Evolutionary conservation across 768 basidiomycete genomes (phyloP).

Genomic region (Scleroderma bovista): DNA sequence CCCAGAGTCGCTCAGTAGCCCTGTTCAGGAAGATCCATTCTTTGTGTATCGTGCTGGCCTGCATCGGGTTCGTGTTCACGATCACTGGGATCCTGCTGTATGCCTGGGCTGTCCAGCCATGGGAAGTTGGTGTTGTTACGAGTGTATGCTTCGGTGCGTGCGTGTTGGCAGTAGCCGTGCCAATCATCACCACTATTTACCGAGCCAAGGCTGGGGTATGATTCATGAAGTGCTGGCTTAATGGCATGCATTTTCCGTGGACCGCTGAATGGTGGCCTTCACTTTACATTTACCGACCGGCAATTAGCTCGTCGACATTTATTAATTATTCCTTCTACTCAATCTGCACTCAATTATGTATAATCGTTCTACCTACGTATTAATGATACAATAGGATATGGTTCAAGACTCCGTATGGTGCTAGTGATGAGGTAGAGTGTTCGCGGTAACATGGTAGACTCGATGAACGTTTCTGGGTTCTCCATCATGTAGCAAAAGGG

Average conservation of each 20-base stretch:
- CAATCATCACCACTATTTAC: neutral
- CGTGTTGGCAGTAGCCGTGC: slow-evolving; percentile 15
- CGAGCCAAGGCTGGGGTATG: neutral
- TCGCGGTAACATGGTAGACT: too few relatives aligned
- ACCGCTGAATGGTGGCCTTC: too few relatives aligned
- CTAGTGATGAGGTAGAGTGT: too few relatives aligned
- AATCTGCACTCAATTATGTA: too few relatives aligned
- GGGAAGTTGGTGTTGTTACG: slow-evolving; percentile 40
- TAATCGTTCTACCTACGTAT: too few relatives aligned
- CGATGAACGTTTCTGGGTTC: too few relatives aligned
- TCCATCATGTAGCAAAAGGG: too few relatives aligned
- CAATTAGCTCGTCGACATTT: too few relatives aligned
- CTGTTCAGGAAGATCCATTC: slow-evolving; percentile 46
- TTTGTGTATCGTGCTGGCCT: slow-evolving; percentile 43
- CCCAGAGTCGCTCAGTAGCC: slow-evolving; percentile 33
- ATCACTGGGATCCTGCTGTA: slow-evolving; percentile 46
- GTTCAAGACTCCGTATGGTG: too few relatives aligned
- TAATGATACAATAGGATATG: too few relatives aligned
- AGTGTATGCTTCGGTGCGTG: slow-evolving; percentile 35
- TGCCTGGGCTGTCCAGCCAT: slow-evolving; percentile 44
- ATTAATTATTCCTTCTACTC: too few relatives aligned
- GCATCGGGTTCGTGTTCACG: slow-evolving; percentile 46
- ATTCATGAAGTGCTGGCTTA: neutral
- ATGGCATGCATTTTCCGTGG: neutral
- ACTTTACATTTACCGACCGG: too few relatives aligned